phyloP scores from a whole-genome alignment of 495 filamentous ascomycete species.

The Pseudotulostoma volvatum region DNA sequence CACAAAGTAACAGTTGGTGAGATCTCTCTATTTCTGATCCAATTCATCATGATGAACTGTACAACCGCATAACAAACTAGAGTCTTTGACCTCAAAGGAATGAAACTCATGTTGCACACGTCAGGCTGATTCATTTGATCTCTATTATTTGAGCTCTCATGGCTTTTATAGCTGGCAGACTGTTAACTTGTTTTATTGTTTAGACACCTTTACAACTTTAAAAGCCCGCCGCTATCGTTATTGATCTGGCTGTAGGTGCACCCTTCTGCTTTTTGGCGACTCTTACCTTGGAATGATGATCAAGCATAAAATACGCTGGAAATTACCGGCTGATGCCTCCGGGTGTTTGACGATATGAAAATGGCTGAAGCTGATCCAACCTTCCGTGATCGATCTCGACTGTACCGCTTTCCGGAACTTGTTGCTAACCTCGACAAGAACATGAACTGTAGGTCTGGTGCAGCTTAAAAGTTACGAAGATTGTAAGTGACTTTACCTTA shows the following conservation, averaged over 20 bases:
- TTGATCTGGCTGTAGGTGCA: neutral
- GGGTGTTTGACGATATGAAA: slow-evolving; percentile 61
- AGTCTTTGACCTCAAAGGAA: slow-evolving; percentile 95
- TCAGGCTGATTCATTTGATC: slow-evolving; percentile 99
- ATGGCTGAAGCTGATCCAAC: slow-evolving; percentile 80
- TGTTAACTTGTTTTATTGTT: too few relatives aligned
- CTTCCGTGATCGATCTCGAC: neutral
- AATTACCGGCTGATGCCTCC: slow-evolving; percentile 96
- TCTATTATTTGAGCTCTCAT: slow-evolving; percentile 5
- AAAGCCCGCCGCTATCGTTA: neutral
- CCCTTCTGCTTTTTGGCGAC: too few relatives aligned
- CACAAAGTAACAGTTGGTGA: too few relatives aligned
- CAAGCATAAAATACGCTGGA: slow-evolving; percentile 87
- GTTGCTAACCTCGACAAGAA: neutral
- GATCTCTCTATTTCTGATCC: too few relatives aligned
- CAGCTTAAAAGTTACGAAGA: slow-evolving; percentile 12
- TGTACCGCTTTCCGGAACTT: neutral
- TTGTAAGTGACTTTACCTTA: slow-evolving; percentile 5
- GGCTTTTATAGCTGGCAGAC: neutral
- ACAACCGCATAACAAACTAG: slow-evolving; percentile 99
- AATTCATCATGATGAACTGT: slow-evolving; percentile 58
- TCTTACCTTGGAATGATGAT: slow-evolving; percentile 49
- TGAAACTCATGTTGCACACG: slow-evolving; percentile 94
- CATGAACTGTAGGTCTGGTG: neutral
- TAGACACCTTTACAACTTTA: too few relatives aligned